Base-by-base conservation (phyloP, 441 rosid species). In the Lagerstroemia fauriei region DNA sequence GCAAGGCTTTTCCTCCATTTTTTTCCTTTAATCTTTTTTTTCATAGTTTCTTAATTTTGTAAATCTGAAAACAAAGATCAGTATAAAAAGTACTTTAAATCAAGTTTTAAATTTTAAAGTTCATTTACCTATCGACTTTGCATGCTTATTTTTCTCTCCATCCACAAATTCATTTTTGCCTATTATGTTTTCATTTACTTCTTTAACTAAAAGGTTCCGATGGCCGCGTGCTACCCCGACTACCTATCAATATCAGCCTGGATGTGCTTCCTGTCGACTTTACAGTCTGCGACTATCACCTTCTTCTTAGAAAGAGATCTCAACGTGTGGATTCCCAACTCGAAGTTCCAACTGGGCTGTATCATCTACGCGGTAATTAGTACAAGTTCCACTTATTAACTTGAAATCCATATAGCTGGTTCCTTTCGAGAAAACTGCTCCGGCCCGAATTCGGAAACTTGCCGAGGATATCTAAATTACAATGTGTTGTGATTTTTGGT, bases 191-290 rank as follows among this genome's bases (percentile, higher is more conserved):
- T 11, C 29, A 32, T 9, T 69, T 47, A 1, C 57, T 70, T 22
- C 53, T n/a, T 53, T 80, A 53, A 34, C 12, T 1, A 51, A 75
- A 87, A 92, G 95, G 93, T 93, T 32, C 93, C 92, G 1, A 82
- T 89, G 56, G 78, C 91, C 29, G 83, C 81, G 18, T 84, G 85
- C 85, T 91, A 89, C 59, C 89, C 91, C 46, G 90, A 93, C 84
- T 89, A 88, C 83, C 66, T 93, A 75, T 89, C 88, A 76, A 76
- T 90, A 47, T 89, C 92, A 25, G 83, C 93, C 5, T 91, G 92
- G 90, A 88, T 86, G 84, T 91, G 95, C 77, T 81, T 90, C 80
- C 7, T 92, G 32, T 93, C 94, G 41, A 90, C 95, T 57, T 7
- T 92, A 50, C 90, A 93, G 32, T 89, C 93, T 22, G 88, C 88